Conservation (phyloP, 306 rosid genomes). For the Urtica urens region DNA sequence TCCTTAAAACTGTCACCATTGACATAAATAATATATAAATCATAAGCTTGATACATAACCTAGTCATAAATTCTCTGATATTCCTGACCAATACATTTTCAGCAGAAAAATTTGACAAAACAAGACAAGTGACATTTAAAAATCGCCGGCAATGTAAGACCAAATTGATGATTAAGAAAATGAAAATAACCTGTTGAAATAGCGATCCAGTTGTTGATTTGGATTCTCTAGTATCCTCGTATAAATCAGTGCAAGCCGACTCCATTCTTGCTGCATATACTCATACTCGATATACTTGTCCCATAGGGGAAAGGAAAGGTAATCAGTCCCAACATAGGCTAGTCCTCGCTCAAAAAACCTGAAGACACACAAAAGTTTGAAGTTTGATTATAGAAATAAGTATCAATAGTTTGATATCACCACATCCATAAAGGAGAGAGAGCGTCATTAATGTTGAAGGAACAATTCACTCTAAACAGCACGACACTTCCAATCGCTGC, state of each 20-base stretch:
- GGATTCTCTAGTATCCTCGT: constrained; percentile 89
- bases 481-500: constrained; percentile 95
- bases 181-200: constrained; percentile 65
- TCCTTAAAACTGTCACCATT: constrained; percentile 75
- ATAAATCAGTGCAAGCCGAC: constrained; percentile 73
- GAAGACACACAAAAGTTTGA: constrained; percentile 28
- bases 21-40: constrained; percentile 11
- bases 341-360: constrained; percentile 98
- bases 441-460: constrained; percentile 57
- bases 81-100: too few species aligned
- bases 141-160: neutral
- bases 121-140: too few species aligned
- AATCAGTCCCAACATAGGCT: constrained; percentile 95
- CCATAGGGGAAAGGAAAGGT: constrained; percentile 89
- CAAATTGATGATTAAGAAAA: neutral
- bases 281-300: constrained; percentile 96
- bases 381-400: constrained; percentile 27
- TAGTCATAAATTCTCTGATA: neutral
- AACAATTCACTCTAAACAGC: constrained; percentile 88
- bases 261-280: constrained; percentile 97
- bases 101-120: constrained; percentile 2
- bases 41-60: too few species aligned
- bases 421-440: constrained; percentile 47
- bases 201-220: constrained; percentile 88
- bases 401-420: constrained; percentile 28